Evolutionary conservation across 2,329 filamentous ascomycete species (phyloP), one percentile per base, ranked within the genome.

Genomic region (Hymenotorrendiella dingleyae): DNA sequence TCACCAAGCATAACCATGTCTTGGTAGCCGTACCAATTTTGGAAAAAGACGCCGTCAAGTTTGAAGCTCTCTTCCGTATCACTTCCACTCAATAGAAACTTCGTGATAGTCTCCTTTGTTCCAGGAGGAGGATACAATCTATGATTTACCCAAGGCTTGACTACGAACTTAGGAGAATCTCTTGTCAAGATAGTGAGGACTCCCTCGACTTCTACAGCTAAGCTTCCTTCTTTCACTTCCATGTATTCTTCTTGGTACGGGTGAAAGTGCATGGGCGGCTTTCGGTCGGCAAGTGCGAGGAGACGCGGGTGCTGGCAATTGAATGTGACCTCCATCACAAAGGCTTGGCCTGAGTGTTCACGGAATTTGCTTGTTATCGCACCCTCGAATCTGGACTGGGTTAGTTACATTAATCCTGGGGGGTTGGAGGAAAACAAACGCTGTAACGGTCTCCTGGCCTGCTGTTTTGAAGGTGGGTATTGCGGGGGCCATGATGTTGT

Each of bases 1-100:
- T 30, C 39, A 6, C 20, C 4, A 3, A 21, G 21, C 4, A 42
- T 10, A 9, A 42, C 20, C 14, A 35, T 12, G 12, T 42, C 30
- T 10, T 42, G 39, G 21, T 42, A 42, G 7, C 58, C 61, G 46
- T 66, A 66, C 62, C 62, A 66, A 45, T 65, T 65, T 49, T 62
- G 52, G 36, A 64, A 64, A 41, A 64, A 66, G 8, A 62, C 40
- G 12, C 49, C 50, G 34, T 65, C 62, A 1, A 64, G 49, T 40
- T 58, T 52, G 36, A 54, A 64, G 23, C 54, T 48, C 33, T 54
- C 49, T 14, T 48, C 54, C 3, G 52, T 49, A 30, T 59, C 55
- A 5, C 50, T 48, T 3, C 53, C 58, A 34, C 49, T 56, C n/a
- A 63, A 41, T 10, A 45, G 36, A 38, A 33, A 36, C 9, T 52